A percentile compares a stretch with the other conserved stretches of the same genome.
Evolutionary conservation across 768 basidiomycete species (phyloP).

Genomic region (Saitozyma podzolica): DNA sequence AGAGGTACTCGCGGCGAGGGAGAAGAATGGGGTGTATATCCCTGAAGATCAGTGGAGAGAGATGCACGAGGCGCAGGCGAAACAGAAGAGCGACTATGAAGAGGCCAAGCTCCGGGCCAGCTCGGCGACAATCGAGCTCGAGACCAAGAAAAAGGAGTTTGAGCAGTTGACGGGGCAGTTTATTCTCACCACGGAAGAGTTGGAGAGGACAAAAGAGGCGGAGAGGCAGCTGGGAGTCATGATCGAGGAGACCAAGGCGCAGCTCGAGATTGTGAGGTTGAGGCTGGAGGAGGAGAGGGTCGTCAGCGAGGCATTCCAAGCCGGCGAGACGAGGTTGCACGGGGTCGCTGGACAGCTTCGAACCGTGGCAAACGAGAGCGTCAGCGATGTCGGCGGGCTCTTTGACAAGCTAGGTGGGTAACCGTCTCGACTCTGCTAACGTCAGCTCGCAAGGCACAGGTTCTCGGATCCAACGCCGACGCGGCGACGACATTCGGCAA

Average conservation of each 20-base stretch:
- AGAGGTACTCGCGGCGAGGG: constrained; percentile 75
- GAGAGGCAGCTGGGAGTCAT: constrained; percentile 57
- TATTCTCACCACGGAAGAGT: constrained; percentile 71
- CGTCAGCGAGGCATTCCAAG: constrained; percentile 73
- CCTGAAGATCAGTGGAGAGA: constrained; percentile 88
- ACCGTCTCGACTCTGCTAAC: background rate
- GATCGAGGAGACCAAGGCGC: constrained; percentile 61
- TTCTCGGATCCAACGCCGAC: constrained; percentile 66
- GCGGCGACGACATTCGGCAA: constrained; percentile 66
- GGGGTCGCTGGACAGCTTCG: constrained; percentile 71
- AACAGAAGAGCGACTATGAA: constrained; percentile 71
- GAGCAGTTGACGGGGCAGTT: constrained; percentile 81
- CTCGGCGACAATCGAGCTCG: constrained; percentile 75
- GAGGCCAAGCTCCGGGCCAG: constrained; percentile 81
- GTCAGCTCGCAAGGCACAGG: constrained; percentile 70
- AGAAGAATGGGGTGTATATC: constrained; percentile 95
- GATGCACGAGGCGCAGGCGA: constrained; percentile 72
- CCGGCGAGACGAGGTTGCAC: constrained; percentile 70
- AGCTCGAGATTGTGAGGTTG: constrained; percentile 62
- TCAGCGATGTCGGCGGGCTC: constrained; percentile 68
- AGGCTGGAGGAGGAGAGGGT: constrained; percentile 77
- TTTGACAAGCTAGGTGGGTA: constrained; percentile 77
- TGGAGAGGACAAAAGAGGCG: constrained; percentile 57
- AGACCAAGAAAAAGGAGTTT: constrained; percentile 80
- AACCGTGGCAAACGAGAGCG: constrained; percentile 65